These are phyloP conservation scores for Paramecium sonneborni DNA, from an alignment of 73 alveolate genomes.

Conservation along the genomic window DNA sequence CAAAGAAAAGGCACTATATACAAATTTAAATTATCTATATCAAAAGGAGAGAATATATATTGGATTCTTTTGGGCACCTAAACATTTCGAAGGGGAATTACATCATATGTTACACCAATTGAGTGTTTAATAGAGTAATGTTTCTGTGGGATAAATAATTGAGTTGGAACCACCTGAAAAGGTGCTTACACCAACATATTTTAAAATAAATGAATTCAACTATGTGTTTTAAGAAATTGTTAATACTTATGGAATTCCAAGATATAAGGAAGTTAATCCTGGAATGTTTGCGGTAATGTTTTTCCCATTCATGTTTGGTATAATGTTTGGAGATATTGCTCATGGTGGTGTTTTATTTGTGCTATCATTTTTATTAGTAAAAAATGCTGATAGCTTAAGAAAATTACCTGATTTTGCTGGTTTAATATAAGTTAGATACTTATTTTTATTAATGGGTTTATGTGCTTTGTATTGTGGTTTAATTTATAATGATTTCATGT, in stretches of 20 bases:
- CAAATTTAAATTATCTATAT: constrained; percentile 70
- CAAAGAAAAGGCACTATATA: constrained; percentile 80
- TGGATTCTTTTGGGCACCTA: constrained; percentile 89
- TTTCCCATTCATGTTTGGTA: constrained; percentile 98
- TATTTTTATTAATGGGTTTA: constrained; percentile 92
- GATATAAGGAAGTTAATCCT: constrained; percentile 97
- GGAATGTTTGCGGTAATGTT: constrained; percentile 92
- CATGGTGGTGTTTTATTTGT: constrained; percentile 94
- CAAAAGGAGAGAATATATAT: constrained; percentile 66
- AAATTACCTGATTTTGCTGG: constrained; percentile 73
- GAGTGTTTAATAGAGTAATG: constrained; percentile 55
- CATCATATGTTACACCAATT: constrained; percentile 66
- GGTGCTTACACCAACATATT: constrained; percentile 89
- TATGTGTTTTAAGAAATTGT: constrained; percentile 93
- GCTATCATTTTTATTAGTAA: constrained; percentile 72
- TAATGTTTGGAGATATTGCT: constrained; percentile 99
- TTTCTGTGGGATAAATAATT: constrained; percentile 75
- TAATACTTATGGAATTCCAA: constrained; percentile 98
- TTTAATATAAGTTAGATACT: constrained; percentile 77
- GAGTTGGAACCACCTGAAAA: constrained; percentile 80
- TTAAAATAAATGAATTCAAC: constrained; percentile 93
- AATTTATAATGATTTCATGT: constrained; percentile 96
- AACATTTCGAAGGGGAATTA: constrained; percentile 68
- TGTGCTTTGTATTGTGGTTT: constrained; percentile 95
- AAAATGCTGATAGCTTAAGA: constrained; percentile 65